A percentile compares a stretch with the other conserved stretches of the same genome.
phyloP scores from a whole-genome alignment of 306 rosid species.

The Abrus precatorius region DNA sequence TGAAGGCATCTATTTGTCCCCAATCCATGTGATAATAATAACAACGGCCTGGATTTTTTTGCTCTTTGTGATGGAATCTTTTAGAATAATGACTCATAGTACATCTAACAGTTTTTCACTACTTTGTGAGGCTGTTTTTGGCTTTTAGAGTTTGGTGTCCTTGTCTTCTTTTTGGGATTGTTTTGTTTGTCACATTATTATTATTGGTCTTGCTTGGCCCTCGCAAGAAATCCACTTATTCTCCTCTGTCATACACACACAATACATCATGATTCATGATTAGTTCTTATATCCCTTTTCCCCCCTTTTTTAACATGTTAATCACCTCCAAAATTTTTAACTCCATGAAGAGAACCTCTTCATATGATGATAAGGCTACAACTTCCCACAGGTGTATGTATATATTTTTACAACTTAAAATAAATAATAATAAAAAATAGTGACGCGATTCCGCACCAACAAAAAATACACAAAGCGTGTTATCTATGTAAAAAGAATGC shows the following conservation, averaged over 20 bases:
- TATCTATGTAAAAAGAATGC: too few species aligned
- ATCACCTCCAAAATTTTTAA: constrained; percentile 27
- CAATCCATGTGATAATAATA: constrained; percentile 53
- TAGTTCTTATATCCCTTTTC: constrained; percentile 37
- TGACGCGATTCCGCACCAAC: neutral
- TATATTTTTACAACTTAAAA: neutral
- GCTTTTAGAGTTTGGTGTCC: constrained; percentile 64
- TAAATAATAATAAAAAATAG: neutral
- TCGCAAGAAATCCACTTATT: constrained; percentile 67
- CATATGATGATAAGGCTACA: constrained; percentile 25
- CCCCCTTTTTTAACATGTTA: constrained; percentile 40
- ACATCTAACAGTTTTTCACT: constrained; percentile 36
- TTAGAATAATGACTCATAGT: constrained; percentile 50
- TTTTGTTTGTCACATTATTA: constrained; percentile 57
- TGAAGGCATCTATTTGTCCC: constrained; percentile 66
- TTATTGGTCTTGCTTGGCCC: constrained; percentile 52
- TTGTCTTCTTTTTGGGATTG: constrained; percentile 66
- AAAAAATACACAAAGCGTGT: neutral
- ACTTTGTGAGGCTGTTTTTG: constrained; percentile 60
- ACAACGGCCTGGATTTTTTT: constrained; percentile 31
- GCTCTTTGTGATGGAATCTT: constrained; percentile 56
- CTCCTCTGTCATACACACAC: constrained; percentile 50
- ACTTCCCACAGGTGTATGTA: neutral
- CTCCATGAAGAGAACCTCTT: constrained; percentile 3
- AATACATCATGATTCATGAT: constrained; percentile 58